Base-by-base conservation (phyloP, 306 rosid genomes). In the Oxytropis ochrocephala region DNA sequence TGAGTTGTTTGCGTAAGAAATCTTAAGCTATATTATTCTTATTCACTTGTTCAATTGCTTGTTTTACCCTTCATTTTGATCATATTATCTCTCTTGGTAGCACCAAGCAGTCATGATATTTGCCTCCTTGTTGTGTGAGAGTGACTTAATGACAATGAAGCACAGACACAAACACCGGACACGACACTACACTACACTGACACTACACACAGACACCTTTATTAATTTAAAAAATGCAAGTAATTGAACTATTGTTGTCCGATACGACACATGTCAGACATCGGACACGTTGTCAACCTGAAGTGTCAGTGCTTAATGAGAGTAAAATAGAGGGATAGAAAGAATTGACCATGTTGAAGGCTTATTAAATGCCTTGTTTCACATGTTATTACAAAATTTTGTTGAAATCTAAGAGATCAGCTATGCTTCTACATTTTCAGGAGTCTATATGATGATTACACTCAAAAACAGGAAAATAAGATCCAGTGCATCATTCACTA, bases 401-500 rank as follows among this genome's bases (percentile, higher is more conserved):
- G 3, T 73, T 70, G 48, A 44, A 58, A 52, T 67, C 11, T 41
- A 32, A 49, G 21, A 29, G 14, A 14, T 53, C 39, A 47, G 54
- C 49, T 52, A 75, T 21, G 36, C 49, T 63, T 59, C 32, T 81
- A 66, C 64, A 1, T 72, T 85, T 84, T 76, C 86, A 94, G 97
- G 87, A 62, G 81, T 82, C 82, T 94, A 66, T 84, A 67, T 72
- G 85, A 85, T n/a, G 67, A 79, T 69, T 75, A 83, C 78, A 78
- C 62, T 57, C 66, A 74, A 65, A 88, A 69, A 57, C 97, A 86
- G 79, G 89, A 90, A 85, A 84, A 51, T 75, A 94, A 94, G 95
- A 84, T 94, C 78, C 50, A 78, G 77, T 94, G 98, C 82, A 76
- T 90, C 16, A 50, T 87, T 72, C 97, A 90, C 79, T 90, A 94